These are phyloP conservation scores for Cordyceps fumosorosea DNA, from an alignment of 2,329 filamentous ascomycete species.

Conservation along the genomic window DNA sequence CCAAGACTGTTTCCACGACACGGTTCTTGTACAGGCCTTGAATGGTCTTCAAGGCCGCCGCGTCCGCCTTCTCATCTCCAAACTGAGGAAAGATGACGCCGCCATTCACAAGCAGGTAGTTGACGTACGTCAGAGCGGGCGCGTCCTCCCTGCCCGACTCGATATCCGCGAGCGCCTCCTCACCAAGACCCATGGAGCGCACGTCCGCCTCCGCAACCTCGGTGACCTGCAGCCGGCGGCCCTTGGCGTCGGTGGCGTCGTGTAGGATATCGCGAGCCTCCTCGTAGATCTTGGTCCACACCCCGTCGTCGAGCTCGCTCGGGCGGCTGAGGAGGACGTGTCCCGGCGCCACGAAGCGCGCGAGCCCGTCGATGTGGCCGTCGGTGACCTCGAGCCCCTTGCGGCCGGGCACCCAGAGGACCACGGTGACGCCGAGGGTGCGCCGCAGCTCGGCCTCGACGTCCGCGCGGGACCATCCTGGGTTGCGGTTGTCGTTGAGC, in stretches of 20 bases:
- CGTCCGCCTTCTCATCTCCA: constrained; percentile 19
- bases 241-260: constrained; percentile 17
- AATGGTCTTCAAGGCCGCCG: constrained; percentile 16
- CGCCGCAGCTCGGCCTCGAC: constrained; percentile 19
- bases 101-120: constrained; percentile 23
- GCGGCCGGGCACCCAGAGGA: constrained; percentile 23
- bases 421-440: constrained; percentile 20
- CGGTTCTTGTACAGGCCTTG: constrained; percentile 14
- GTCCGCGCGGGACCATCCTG: constrained; percentile 14
- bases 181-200: constrained; percentile 14
- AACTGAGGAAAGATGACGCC: constrained; percentile 25
- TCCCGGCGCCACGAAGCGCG: constrained; percentile 20
- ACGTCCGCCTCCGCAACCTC: constrained; percentile 21
- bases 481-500: constrained; percentile 25
- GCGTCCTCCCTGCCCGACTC: not conserved
- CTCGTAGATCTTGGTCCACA: constrained; percentile 17
- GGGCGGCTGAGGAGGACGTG: constrained; percentile 20
- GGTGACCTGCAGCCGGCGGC: constrained; percentile 18
- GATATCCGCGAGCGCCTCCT: constrained; percentile 5
- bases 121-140: constrained; percentile 20
- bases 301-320: constrained; percentile 1
- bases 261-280: constrained; percentile 18
- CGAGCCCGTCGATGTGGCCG: constrained; percentile 24
- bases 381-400: constrained; percentile 21
- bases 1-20: constrained; percentile 16